A percentile compares a stretch with the other conserved stretches of the same genome.
These are phyloP conservation scores for Suhomyces panamericanus DNA, from an alignment of 1,139 yeast genomes.

Conservation along the genomic window DNA sequence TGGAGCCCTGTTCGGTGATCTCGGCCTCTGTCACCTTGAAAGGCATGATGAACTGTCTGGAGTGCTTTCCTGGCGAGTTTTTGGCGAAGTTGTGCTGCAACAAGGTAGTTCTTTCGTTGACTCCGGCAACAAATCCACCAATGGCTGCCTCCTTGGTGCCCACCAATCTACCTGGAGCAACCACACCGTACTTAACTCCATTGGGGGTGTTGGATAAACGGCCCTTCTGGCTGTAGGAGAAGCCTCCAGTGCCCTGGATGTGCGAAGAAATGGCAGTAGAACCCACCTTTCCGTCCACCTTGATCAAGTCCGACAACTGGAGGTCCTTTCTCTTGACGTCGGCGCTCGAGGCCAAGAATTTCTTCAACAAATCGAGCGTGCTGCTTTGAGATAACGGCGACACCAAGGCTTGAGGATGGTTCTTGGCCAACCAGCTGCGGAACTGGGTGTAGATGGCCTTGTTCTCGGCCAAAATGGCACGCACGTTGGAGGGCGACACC, in stretches of 20 bases:
- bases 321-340: constrained; percentile 23
- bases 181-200: constrained; percentile 60
- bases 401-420: constrained; percentile 36
- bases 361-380: constrained; percentile 26
- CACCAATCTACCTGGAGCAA: constrained; percentile 72
- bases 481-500: constrained; percentile 30
- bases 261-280: constrained; percentile 14
- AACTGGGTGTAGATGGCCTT: constrained; percentile 36
- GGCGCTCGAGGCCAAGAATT: constrained; percentile 26
- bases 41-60: constrained; percentile 48
- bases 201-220: constrained; percentile 72
- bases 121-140: constrained; percentile 69
- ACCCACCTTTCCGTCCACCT: constrained; percentile 17
- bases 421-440: constrained; percentile 35
- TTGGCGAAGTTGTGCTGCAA: constrained; percentile 45
- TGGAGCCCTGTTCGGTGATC: constrained; percentile 37
- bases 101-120: constrained; percentile 37
- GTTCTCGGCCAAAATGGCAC: constrained; percentile 31
- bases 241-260: constrained; percentile 70
- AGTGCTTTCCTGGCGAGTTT: constrained; percentile 45
- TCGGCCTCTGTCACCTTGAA: constrained; percentile 45
- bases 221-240: constrained; percentile 71
- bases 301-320: constrained; percentile 25
- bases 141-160: constrained; percentile 59
- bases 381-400: constrained; percentile 21